Base-by-base conservation (phyloP, 495 filamentous ascomycete genomes). In the Xanthoparmelia taractica region DNA sequence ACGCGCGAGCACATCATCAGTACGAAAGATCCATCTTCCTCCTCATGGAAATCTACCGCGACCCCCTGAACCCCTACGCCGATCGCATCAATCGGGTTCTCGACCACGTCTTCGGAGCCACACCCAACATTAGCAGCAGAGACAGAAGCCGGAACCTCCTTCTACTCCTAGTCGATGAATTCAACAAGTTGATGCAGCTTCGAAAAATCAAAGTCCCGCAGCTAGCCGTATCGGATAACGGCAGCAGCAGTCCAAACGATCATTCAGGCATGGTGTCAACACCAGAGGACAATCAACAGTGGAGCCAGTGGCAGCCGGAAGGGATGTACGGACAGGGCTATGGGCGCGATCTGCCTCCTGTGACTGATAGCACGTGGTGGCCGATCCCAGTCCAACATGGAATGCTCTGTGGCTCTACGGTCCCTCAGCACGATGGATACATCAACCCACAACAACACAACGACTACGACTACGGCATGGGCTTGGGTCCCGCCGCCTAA, bases 21-120 rank as follows among this genome's bases (percentile, higher is more conserved):
- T 84, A 79, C 61, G 80, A 84, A 60, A 76, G 79, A 27, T 79
- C 79, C 4, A 73, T 85, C 31, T 65, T 83, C 13, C 72, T 84
- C 33, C 75, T 81, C 23, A 79, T 79, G 3, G 80, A 82, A 66
- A 69, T 82, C 20, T 48, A 63, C 29, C 45, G 47, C 23, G 54
- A 63, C 20, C 65, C 65, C 7, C 29, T 37, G 11, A 45, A 27
- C 12, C 60, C 45, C 2, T 33, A 54, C 17, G 65, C 65, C 17
- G 65, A 52, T 11, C 48, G 60, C 31, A 58, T 62, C 10, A 61
- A 41, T 31, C 33, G 27, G 2, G 43, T 66, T 10, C 36, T 66
- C n/a, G 65, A 66, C 45, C 60, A 66, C 45, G 20, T 63, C 56
- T 66, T 63, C 48, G 65, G 60, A 18, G 27, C 43, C 1, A 34